A percentile compares a stretch with the other conserved stretches of the same genome.
Evolutionary conservation across 2,329 filamentous ascomycete genomes (phyloP).

Genomic region (Alternaria sp.): DNA sequence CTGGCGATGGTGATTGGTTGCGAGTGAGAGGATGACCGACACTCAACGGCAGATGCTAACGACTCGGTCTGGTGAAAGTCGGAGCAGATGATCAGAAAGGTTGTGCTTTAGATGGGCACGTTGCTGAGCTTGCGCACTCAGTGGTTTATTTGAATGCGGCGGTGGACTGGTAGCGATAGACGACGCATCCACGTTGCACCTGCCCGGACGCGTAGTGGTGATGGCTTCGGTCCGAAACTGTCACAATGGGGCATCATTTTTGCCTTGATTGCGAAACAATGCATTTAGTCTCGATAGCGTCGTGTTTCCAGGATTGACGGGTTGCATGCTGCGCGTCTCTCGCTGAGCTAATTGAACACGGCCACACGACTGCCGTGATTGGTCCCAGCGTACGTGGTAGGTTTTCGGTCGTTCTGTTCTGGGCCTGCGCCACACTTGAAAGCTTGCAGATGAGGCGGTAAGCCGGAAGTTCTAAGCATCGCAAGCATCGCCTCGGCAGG

Average conservation of each 20-base stretch:
- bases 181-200: neutral
- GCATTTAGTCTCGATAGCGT: neutral
- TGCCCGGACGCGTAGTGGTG: neutral
- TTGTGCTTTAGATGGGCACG: slow-evolving; percentile 1
- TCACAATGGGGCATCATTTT: neutral
- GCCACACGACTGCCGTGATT: neutral
- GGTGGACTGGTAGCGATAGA: neutral
- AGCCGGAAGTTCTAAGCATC: neutral
- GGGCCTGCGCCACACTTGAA: neutral
- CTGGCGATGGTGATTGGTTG: slow-evolving; percentile 10
- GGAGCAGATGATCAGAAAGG: slow-evolving; percentile 1
- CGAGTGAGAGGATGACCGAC: neutral
- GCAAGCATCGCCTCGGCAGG: neutral
- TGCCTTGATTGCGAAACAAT: neutral
- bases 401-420: neutral
- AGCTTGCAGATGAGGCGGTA: neutral
- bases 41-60: neutral
- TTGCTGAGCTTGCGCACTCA: slow-evolving; percentile 3
- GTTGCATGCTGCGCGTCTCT: neutral
- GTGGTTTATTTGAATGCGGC: slow-evolving; percentile 1
- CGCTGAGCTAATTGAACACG: neutral
- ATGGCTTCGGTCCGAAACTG: neutral
- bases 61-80: neutral
- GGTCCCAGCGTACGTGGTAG: neutral
- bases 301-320: neutral